Base-by-base conservation (phyloP, 1,284 basidiomycete genomes). In the Ganoderma multipileum region DNA sequence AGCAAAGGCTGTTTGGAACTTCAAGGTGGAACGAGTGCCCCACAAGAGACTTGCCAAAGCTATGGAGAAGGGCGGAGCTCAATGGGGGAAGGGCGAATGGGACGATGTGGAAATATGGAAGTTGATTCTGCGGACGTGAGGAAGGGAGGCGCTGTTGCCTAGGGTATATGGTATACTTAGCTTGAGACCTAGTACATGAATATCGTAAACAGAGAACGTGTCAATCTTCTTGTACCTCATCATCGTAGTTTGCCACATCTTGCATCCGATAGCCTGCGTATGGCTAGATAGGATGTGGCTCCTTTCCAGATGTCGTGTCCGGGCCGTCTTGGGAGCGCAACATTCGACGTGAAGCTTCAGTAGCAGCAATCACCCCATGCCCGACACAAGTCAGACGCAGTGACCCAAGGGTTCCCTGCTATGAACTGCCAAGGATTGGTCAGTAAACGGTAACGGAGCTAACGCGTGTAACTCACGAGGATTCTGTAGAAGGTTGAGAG, bases 41-140 rank as follows among this genome's bases (percentile, higher is more conserved):
- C 82, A 82, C 20, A 86, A 82, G 41, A 90, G 90, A 72, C 75
- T 97, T 20, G 80, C 79, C 33, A 92, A 89, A 75, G 86, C 87
- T 1, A 81, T 96, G 72, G 85, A 86, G 67, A 88, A 87, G 68
- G 83, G 82, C 20, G 86, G 89, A 41, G 76, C 85, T 36, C 76
- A 79, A 9, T 95, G 93, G 93, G 79, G 82, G 7, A 83, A 81
- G 74, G 83, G 85, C 14, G 91, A 93, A 58, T 95, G 94, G 93
- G 89, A 91, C 20, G 93, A 86, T 2, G 84, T 93, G 39, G 89
- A 94, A 78, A 83, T 95, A 23, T 95, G 91, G 91, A 90, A 88
- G 75, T 75, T 90, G 63, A 68, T 68, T 20, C 66, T 69, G 14
- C 64, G 39, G 39, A n/a, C 38, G 55, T 64, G 38, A 61, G 16